phyloP scores from a whole-genome alignment of 768 basidiomycete species.

The Pleurotus cornucopiae region DNA sequence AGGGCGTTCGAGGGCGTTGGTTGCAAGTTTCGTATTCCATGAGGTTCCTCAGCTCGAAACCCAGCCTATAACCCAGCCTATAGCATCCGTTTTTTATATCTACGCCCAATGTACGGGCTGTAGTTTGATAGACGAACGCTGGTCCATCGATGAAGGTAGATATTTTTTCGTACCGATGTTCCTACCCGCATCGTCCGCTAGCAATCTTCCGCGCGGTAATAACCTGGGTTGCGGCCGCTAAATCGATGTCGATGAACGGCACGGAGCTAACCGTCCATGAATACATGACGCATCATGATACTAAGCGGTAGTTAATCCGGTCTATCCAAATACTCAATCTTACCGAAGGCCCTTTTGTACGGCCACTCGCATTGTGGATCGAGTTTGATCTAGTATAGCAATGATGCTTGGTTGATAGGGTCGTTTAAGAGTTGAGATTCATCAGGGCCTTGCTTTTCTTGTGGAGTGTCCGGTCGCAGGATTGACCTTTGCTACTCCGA shows the following conservation, averaged over 20 bases:
- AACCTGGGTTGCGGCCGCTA: not conserved
- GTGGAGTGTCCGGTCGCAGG: too few species aligned
- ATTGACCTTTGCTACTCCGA: too few species aligned
- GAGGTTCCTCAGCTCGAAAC: constrained; percentile 2
- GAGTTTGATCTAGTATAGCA: not conserved
- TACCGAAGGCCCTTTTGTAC: too few species aligned
- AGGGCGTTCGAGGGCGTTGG: not conserved
- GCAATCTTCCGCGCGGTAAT: not conserved
- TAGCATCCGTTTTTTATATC: not conserved
- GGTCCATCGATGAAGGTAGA: not conserved
- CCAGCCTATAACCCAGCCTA: constrained; percentile 8
- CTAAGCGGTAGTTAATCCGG: not conserved
- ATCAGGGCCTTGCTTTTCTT: not conserved
- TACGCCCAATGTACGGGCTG: too few species aligned
- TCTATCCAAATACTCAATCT: not conserved
- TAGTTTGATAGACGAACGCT: not conserved
- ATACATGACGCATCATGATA: not conserved
- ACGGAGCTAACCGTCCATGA: not conserved
- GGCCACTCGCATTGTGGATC: too few species aligned
- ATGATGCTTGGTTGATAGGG: constrained; percentile 1
- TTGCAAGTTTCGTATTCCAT: not conserved
- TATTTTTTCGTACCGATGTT: too few species aligned
- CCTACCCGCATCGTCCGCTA: not conserved
- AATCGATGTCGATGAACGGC: not conserved
- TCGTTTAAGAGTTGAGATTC: not conserved